Evolutionary conservation across 2,329 filamentous ascomycete genomes (phyloP), one percentile per base, ranked within the genome.

Genomic region (Ceratocystis ficicola): DNA sequence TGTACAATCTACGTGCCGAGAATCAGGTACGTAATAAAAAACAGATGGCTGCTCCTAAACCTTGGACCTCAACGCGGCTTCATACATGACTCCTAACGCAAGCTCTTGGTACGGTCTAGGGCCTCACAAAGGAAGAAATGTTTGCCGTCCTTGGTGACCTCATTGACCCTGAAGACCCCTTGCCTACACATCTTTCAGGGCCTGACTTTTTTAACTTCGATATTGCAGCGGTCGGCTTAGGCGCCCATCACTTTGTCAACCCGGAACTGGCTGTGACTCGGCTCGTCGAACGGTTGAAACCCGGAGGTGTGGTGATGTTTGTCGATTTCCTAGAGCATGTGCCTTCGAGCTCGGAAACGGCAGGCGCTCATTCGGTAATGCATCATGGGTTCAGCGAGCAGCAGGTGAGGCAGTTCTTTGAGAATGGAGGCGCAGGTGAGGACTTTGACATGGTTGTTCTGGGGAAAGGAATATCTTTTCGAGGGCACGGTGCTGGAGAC

Each of bases 201-300:
- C 76, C 81, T 8, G 80, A 84, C 41, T 90, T 88, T 76, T 82
- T 79, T 72, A 78, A 83, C 72, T 90, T 93, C 72, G 88, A 93
- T 73, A 72, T 87, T 44, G 82, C 82, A 5, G 80, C 80, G 52
- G 81, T 88, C 20, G 84, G 84, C 44, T 74, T 84, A 55, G 85
- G 83, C 1, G 81, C 86, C 69, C 86, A 88, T 73, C 86, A 89
- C 73, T 86, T 89, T 65, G 81, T 83, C 68, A 79, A 90, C 70
- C 83, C 86, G 3, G 77, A 76, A 1, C 75, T 85, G 36, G 83
- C 85, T 0, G 80, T 86, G 4, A 75, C 76, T 68, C 77, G 81
- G 61, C 75, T 92, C 44, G 82, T 79, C 3, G 77, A 83, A 71
- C 80, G 87, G 8, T 76, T 92, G 67, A 81, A 80, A 69, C 80